These are phyloP conservation scores for Staphylotrichum longicolle DNA, from an alignment of 495 filamentous ascomycete species.

Conservation along the genomic window DNA sequence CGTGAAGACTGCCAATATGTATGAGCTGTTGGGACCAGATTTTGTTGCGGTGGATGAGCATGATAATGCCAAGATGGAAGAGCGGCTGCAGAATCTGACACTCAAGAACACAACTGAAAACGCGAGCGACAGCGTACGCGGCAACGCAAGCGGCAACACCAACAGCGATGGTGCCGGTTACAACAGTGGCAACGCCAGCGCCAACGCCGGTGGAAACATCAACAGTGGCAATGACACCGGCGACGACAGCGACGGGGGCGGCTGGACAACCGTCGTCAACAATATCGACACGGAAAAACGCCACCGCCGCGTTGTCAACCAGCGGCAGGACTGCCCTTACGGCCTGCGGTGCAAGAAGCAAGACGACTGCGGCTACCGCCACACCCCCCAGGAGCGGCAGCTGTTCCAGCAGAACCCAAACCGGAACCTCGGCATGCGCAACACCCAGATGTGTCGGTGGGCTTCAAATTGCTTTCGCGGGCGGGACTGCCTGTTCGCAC, in stretches of 20 bases:
- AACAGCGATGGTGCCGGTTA: not conserved
- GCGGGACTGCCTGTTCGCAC: conserved; percentile 4
- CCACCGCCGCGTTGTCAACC: conserved; percentile 5
- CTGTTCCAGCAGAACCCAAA: conserved; percentile 4
- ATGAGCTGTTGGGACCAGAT: conserved; percentile 3
- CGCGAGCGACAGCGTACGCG: not conserved
- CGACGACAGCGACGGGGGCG: not conserved
- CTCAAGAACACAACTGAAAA: not conserved
- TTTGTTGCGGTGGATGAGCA: conserved; percentile 2
- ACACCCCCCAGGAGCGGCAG: not conserved
- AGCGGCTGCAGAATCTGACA: conserved; percentile 1
- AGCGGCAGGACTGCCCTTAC: conserved; percentile 1
- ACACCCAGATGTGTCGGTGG: not conserved
- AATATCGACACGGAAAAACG: conserved; percentile 2
- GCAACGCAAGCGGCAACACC: conserved; percentile 2
- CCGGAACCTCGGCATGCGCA: conserved; percentile 4
- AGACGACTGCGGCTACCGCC: conserved; percentile 5
- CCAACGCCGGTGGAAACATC: conserved; percentile 1
- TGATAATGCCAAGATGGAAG: not conserved
- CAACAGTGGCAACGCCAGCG: not conserved
- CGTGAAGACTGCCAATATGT: not conserved
- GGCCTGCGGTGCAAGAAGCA: conserved; percentile 5
- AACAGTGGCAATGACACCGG: conserved; percentile 5
- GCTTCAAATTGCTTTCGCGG: not conserved
- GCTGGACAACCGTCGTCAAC: not conserved